Base-by-base conservation (phyloP, 1,284 basidiomycete species). In the Termitomyces sp. region DNA sequence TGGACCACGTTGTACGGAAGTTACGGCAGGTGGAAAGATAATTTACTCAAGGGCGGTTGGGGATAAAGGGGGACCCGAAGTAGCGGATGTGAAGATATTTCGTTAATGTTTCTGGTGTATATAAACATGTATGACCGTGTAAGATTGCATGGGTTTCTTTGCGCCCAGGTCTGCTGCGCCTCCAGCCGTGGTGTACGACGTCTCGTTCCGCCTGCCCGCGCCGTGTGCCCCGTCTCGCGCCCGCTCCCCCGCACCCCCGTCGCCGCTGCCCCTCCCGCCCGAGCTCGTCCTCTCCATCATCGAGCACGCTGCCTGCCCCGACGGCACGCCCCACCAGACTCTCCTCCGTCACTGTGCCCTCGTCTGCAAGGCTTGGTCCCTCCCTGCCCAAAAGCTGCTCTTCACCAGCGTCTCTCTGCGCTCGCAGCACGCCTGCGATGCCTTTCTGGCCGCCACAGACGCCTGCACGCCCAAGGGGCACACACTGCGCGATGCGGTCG, bases 351-450 rank as follows among this genome's bases (percentile, higher is more conserved):
- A 73, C 50, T 84, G 79, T 61, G 70, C 84, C 0, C 75, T 87
- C 46, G 83, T 89, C 26, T 87, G 78, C 73, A 76, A 72, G 64
- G 72, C 77, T 31, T 89, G 86, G 86, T 80, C 84, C 0, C 63
- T 69, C 28, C 71, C 77, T 33, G 75, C 83, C 0, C 87, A 89
- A 67, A 80, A 77, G 57, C 75, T 85, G 17, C 73, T 89, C 50
- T 88, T 88, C 68, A 73, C 73, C 55, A 70, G 73, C 50, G 78
- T 87, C 54, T 70, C 71, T 40, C 75, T 88, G 50, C 70, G 73
- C 52, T 79, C 78, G 30, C 74, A 80, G 58, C 66, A 70, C 13
- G 77, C 81, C 2, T 83, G 78, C 67, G 68, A 71, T 44, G 73
- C 82, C 0, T 87, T 89, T 68, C 64, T 68, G 39, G 63, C 62